Base-by-base conservation (phyloP, 164 flowering plant species). In the Chloranthus sessilifolius region DNA sequence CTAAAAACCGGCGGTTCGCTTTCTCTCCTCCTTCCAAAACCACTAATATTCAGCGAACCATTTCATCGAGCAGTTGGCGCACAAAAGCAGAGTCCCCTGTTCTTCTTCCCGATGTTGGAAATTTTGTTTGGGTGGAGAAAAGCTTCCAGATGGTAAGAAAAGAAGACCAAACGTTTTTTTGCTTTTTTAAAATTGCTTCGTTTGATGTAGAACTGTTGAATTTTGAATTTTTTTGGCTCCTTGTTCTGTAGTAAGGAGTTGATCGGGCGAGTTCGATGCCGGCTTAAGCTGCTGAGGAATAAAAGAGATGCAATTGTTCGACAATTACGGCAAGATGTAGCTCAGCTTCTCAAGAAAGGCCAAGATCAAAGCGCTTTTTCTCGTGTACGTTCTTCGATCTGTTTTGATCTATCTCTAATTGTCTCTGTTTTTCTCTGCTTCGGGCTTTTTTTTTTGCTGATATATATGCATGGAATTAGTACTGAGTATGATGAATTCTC, bases 121-220 rank as follows among this genome's bases (percentile, higher is more conserved):
- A 11, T 70, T 61, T 51, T 81, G 14, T 81, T 86, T 44, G 86
- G 91, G 9, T 81, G 95, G 95, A 58, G 86, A 64, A 78, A 83
- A 45, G 88, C 95, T 41, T 81, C 95, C 3, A 86, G 71, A 56
- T 86, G 95, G 90, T 83, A 76, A 56, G 1, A 26, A 11, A 38
- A 5, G 3, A 19, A 26, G 17, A 14, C 15, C 43, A 4, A 20
- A 17, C 27, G 26, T 17, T 33, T 43, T 41, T 55, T 55, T 48
- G 33, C 7, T 7, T 10, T 50, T 30, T 23, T 30, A 26, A 15
- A 1, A 24, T 42, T 31, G 15, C 14, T 3, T 16, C 7, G 24
- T 24, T 21, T 50, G 7, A 17, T 43, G n/a, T n/a, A n/a, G n/a
- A n/a, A n/a, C 22, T 43, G 7, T 43, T 43, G 10, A 5, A 6